These are phyloP conservation scores for Aspergillus transmontanensis DNA, from an alignment of 2,329 filamentous ascomycete species.

Conservation along the genomic window DNA sequence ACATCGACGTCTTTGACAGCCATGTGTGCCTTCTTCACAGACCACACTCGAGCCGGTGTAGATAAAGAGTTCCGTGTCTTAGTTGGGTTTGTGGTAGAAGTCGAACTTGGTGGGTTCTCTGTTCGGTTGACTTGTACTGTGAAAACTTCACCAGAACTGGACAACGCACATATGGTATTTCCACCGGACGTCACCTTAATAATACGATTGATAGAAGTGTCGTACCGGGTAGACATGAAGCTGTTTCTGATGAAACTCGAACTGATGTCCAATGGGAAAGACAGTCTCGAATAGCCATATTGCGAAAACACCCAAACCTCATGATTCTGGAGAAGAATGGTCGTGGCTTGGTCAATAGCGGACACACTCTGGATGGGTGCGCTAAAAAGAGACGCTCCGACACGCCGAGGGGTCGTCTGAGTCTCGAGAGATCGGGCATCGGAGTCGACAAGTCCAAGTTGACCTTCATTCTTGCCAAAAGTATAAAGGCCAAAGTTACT, in stretches of 20 bases:
- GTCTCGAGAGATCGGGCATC: constrained; percentile 87
- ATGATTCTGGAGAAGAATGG: constrained; percentile 79
- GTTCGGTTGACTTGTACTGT: constrained; percentile 75
- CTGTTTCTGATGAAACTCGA: constrained; percentile 70
- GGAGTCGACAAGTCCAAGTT: constrained; percentile 90
- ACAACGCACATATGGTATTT: constrained; percentile 88
- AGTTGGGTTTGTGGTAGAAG: constrained; percentile 87
- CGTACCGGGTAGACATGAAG: constrained; percentile 67
- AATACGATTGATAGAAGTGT: constrained; percentile 68
- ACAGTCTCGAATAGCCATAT: constrained; percentile 90
- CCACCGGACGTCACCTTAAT: constrained; percentile 79
- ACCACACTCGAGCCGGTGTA: constrained; percentile 81
- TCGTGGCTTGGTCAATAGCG: constrained; percentile 87
- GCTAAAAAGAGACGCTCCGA: constrained; percentile 80
- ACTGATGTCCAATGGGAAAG: constrained; percentile 74
- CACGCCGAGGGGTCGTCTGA: constrained; percentile 80
- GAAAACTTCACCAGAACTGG: constrained; percentile 82
- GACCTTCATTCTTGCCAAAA: constrained; percentile 93
- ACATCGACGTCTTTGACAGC: constrained; percentile 85
- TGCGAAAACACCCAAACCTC: constrained; percentile 94
- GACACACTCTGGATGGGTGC: constrained; percentile 75
- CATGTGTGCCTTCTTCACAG: constrained; percentile 78
- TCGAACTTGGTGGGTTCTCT: constrained; percentile 61
- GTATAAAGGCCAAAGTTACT: constrained; percentile 81
- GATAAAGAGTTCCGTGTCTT: constrained; percentile 86